Conservation (phyloP, 371 early-diverging fungal genomes). For the Apophysomyces variabilis region DNA sequence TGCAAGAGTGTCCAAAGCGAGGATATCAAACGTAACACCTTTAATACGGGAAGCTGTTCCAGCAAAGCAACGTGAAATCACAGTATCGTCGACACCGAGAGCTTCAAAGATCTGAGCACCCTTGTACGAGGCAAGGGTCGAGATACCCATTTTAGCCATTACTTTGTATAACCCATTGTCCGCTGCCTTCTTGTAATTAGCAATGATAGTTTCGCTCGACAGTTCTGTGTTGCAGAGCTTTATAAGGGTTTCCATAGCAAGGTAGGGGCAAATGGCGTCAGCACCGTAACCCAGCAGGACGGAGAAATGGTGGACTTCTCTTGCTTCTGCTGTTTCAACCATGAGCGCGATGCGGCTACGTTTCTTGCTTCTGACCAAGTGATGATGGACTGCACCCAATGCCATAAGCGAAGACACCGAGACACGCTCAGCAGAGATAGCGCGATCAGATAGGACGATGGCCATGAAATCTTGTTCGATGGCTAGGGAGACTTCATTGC, state of each 20-base stretch:
- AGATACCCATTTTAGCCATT: slow-evolving; percentile 99
- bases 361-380: slow-evolving; percentile 85
- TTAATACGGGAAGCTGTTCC: slow-evolving; percentile 96
- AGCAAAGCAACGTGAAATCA: slow-evolving; percentile 89
- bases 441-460: slow-evolving; percentile 85
- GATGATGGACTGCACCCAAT: slow-evolving; percentile 95
- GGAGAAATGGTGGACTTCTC: slow-evolving; percentile 97
- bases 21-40: slow-evolving; percentile 85
- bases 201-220: slow-evolving; percentile 60
- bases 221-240: slow-evolving; percentile 80
- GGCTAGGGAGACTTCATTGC: slow-evolving; percentile 79
- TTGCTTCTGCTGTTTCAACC: slow-evolving; percentile 93
- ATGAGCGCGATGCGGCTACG: slow-evolving; percentile 89
- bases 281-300: slow-evolving; percentile 97
- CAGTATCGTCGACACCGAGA: slow-evolving; percentile 87
- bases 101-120: slow-evolving; percentile 99
- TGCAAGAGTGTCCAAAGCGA: slow-evolving; percentile 89
- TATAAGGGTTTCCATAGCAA: slow-evolving; percentile 85
- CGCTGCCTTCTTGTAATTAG: slow-evolving; percentile 84
- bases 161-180: slow-evolving; percentile 96
- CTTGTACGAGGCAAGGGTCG: slow-evolving; percentile 96
- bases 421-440: slow-evolving; percentile 71
- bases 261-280: slow-evolving; percentile 95
- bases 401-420: slow-evolving; percentile 87
- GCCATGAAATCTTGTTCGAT: slow-evolving; percentile 84